Conservation (phyloP, 768 basidiomycete species). For the Agrocybe pediades region DNA sequence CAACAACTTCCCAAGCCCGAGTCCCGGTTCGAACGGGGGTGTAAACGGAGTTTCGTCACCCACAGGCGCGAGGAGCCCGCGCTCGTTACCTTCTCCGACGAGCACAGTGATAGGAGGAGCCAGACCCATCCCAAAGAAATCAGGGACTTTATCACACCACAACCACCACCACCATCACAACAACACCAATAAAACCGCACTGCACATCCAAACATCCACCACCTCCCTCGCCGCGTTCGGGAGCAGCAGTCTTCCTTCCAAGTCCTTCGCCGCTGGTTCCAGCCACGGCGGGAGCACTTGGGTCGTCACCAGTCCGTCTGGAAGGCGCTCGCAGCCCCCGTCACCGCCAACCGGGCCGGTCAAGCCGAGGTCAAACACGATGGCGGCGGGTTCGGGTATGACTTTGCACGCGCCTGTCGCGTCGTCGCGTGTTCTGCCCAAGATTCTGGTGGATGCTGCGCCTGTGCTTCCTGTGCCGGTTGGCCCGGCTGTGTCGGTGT, state of each 20-base stretch:
- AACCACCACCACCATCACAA: neutral
- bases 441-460: neutral
- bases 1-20: neutral
- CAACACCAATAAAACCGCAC: neutral
- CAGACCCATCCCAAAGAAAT: slow-evolving; percentile 8
- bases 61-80: neutral
- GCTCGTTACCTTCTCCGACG: slow-evolving; percentile 8
- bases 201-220: slow-evolving; percentile 8
- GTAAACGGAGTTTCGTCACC: neutral
- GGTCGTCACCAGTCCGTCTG: slow-evolving; percentile 3
- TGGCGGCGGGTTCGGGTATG: slow-evolving; percentile 9
- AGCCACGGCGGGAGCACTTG: neutral
- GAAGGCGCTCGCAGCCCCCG: slow-evolving; percentile 15
- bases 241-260: neutral
- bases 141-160: neutral
- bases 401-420: slow-evolving; percentile 1
- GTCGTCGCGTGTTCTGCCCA: slow-evolving; percentile 2
- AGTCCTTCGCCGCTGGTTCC: neutral
- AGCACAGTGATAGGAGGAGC: slow-evolving; percentile 12
- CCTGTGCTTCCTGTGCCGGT: neutral
- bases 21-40: neutral
- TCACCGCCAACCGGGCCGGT: slow-evolving; percentile 14
- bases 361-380: slow-evolving; percentile 7
- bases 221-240: neutral
- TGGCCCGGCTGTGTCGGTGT: neutral